These are phyloP conservation scores for Elaeis oleifera DNA, from an alignment of 202 grass and related monocot genomes.

Conservation along the genomic window DNA sequence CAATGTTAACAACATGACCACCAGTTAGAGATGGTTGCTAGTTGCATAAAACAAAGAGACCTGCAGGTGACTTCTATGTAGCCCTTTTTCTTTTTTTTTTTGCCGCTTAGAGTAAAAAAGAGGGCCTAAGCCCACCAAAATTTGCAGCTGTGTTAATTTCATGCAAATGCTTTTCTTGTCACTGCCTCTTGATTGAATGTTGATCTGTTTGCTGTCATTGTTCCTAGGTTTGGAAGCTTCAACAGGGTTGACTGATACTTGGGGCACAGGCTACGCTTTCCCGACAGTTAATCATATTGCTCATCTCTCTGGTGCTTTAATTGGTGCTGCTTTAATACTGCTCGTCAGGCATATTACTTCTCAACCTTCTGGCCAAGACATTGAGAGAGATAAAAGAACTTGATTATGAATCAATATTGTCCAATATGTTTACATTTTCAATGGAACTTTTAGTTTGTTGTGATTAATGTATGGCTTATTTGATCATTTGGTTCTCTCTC, in stretches of 20 bases:
- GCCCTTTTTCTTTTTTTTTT: too few species aligned
- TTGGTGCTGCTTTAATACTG: conserved; percentile 74
- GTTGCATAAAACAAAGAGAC: too few species aligned
- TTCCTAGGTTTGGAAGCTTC: conserved; percentile 84
- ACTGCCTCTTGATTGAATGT: conserved; percentile 6
- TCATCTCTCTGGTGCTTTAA: conserved; percentile 89
- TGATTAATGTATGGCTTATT: too few species aligned
- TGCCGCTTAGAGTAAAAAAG: too few species aligned
- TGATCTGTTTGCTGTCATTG: conserved; percentile 15
- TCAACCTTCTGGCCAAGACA: conserved; percentile 30
- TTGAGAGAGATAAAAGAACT: conserved; percentile 47
- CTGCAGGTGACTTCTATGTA: too few species aligned
- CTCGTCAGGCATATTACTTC: conserved; percentile 56
- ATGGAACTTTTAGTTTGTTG: too few species aligned
- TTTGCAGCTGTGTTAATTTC: too few species aligned
- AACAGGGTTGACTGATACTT: conserved; percentile 23
- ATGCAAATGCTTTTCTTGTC: not conserved
- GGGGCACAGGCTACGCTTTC: conserved; percentile 37
- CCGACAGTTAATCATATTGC: conserved; percentile 79
- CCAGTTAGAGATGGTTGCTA: too few species aligned
- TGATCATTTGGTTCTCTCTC: too few species aligned
- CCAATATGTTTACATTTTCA: not conserved
- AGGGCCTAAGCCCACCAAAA: too few species aligned
- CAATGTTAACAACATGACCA: too few species aligned
- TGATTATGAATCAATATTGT: conserved; percentile 4